Conservation (phyloP, 2,329 filamentous ascomycete species). For the Apiospora phragmitis region DNA sequence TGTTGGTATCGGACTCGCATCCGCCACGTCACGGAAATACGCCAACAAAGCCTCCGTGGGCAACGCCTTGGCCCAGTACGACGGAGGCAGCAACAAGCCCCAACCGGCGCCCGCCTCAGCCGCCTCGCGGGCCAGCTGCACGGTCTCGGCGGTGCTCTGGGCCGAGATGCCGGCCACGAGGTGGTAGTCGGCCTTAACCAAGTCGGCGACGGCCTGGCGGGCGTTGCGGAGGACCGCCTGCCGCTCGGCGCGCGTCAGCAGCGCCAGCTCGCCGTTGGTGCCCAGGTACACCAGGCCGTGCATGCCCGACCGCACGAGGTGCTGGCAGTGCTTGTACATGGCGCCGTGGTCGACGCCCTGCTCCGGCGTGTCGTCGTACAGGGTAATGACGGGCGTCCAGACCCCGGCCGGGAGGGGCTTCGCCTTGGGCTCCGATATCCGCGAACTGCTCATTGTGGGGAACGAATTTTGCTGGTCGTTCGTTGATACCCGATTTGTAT, state of each 20-base stretch:
- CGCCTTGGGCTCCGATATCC: slow-evolving; percentile 15
- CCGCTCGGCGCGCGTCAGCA: slow-evolving; percentile 42
- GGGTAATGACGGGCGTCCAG: slow-evolving; percentile 47
- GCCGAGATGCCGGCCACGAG: slow-evolving; percentile 47
- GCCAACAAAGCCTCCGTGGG: slow-evolving; percentile 33
- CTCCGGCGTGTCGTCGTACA: slow-evolving; percentile 40
- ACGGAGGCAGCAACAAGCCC: slow-evolving; percentile 39
- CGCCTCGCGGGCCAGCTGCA: slow-evolving; percentile 38
- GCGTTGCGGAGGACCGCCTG: slow-evolving; percentile 41
- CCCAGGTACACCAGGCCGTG: slow-evolving; percentile 47
- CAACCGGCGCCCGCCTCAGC: slow-evolving; percentile 38
- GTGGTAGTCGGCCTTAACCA: slow-evolving; percentile 36
- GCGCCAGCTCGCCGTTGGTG: slow-evolving; percentile 47
- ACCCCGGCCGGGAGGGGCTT: slow-evolving; percentile 41
- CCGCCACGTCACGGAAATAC: slow-evolving; percentile 39
- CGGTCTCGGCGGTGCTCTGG: slow-evolving; percentile 35
- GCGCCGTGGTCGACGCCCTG: slow-evolving; percentile 46
- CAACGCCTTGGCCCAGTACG: slow-evolving; percentile 40
- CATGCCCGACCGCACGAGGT: slow-evolving; percentile 43
- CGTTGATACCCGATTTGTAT: too few relatives aligned
- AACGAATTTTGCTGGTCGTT: not conserved
- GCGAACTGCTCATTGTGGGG: slow-evolving; percentile 12
- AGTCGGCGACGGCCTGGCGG: slow-evolving; percentile 37
- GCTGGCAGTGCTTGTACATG: slow-evolving; percentile 41
- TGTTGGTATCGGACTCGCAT: slow-evolving; percentile 30